A percentile compares a stretch with the other conserved stretches of the same genome.
phyloP scores from a whole-genome alignment of 768 basidiomycete species.

The Sporobolomyces phaffii region DNA sequence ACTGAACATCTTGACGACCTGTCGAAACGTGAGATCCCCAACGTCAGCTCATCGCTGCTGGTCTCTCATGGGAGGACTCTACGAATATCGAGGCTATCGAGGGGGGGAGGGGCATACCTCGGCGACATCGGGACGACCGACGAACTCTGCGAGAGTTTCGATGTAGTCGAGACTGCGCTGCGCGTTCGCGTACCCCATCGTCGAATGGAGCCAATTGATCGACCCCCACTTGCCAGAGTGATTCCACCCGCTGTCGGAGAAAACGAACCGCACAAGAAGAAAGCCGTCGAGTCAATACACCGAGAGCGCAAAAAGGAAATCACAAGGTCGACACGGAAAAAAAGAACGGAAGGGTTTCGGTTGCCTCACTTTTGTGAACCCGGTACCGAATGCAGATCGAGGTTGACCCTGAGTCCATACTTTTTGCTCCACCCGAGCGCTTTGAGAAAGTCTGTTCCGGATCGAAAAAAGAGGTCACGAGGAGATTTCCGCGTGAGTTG shows the following conservation, averaged over 20 bases:
- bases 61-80: too few relatives aligned
- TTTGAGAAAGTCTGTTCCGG: constrained; percentile 13
- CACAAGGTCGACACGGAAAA: background rate
- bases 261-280: too few relatives aligned
- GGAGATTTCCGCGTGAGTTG: too few relatives aligned
- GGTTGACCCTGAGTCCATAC: constrained; percentile 86
- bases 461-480: too few relatives aligned
- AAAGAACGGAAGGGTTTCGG: background rate
- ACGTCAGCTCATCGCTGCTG: too few relatives aligned
- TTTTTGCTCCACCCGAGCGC: constrained; percentile 87
- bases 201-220: constrained; percentile 68
- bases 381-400: constrained; percentile 75
- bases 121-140: background rate
- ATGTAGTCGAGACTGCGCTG: constrained; percentile 83
- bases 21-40: constrained; percentile 27
- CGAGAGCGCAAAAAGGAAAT: background rate
- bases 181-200: constrained; percentile 73
- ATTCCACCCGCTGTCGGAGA: constrained; percentile 70
- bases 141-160: constrained; percentile 79
- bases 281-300: too few relatives aligned
- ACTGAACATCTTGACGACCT: constrained; percentile 78
- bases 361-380: constrained; percentile 49
- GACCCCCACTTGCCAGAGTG: constrained; percentile 79
- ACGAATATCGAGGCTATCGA: too few relatives aligned
- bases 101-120: background rate